Evolutionary conservation across 2,329 filamentous ascomycete species (phyloP).

Genomic region (Neopestalotiopsis sp.): DNA sequence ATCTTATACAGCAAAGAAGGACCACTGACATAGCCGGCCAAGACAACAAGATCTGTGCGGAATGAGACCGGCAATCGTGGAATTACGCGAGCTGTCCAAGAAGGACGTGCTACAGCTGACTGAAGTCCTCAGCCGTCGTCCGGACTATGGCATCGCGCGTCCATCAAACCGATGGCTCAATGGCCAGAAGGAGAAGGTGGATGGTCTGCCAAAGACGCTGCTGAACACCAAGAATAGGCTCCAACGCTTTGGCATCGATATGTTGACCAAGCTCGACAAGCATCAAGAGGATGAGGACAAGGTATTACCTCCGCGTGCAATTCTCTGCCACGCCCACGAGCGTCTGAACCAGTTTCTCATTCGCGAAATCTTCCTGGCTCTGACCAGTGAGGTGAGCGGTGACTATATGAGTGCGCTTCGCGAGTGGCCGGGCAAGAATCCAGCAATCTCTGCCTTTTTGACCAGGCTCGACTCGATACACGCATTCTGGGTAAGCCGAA

Average conservation of each 20-base stretch:
- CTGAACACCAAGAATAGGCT: conserved; percentile 13
- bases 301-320: conserved; percentile 36
- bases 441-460: conserved; percentile 35
- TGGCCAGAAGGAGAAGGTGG: conserved; percentile 38
- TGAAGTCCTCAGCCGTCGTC: conserved; percentile 43
- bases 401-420: conserved; percentile 34
- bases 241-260: too few species aligned
- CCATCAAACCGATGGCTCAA: conserved; percentile 43
- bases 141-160: conserved; percentile 35
- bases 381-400: conserved; percentile 47
- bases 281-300: conserved; percentile 9
- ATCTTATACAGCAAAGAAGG: neutral
- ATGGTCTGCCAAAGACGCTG: conserved; percentile 34
- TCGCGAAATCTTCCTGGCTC: conserved; percentile 47
- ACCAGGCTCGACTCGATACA: conserved; percentile 39
- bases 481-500: conserved; percentile 45
- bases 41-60: neutral
- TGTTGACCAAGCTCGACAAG: too few species aligned
- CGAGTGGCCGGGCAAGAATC: conserved; percentile 29
- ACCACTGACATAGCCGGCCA: neutral
- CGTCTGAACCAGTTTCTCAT: conserved; percentile 49
- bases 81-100: conserved; percentile 32
- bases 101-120: conserved; percentile 40
- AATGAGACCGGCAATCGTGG: conserved; percentile 26
- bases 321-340: conserved; percentile 48